Base-by-base conservation (phyloP, 2,329 filamentous ascomycete genomes). In the Torrubiellomyces zombiae region DNA sequence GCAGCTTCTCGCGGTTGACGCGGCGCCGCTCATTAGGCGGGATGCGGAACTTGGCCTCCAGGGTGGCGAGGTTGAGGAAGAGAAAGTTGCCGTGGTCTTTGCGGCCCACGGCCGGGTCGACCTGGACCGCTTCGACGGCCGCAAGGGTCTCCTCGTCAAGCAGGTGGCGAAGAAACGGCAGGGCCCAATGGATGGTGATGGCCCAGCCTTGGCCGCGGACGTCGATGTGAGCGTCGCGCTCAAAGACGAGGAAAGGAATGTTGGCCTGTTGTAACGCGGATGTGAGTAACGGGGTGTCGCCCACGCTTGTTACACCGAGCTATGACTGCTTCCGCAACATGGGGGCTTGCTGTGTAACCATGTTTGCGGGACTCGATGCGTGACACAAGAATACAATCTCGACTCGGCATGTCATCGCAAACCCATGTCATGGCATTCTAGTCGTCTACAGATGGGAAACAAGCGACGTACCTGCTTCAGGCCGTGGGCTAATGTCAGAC, bases 111-210 rank as follows among this genome's bases (percentile, higher is more conserved):
- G 56, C 44, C 14, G 34, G 46, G 28, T 39, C 43, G 45, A 30
- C 43, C 28, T 47, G 43, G 20, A 36, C 38, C 9, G 30, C 28
- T 17, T 47, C 40, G 12, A 47, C 24, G 7, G 28, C 32, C 3
- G 25, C 28, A 5, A 44, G 19, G 1, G 39, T 42, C 6, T 31
- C 29, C 5, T 28, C 28, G 12, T 40, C 39, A 3, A 46, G 27
- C 9, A 46, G 31, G 28, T 43, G 28, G 10, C 27, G 24, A 7
- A 47, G 33, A 18, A 38, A 45, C 3, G 36, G 41, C 9, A 69
- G 47, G 12, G 53, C 60, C 66, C 67, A 73, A 37, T 73, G 64
- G 17, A 73, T 42, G 2, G 67, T 71, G 25, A 74, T 51, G 20
- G 62, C 67, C 68, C 67, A 73, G 23, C 67, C 66, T 20, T 60